Evolutionary conservation across 1,284 basidiomycete genomes (phyloP), one percentile per base, ranked within the genome.

Genomic region (Austropuccinia psidii): DNA sequence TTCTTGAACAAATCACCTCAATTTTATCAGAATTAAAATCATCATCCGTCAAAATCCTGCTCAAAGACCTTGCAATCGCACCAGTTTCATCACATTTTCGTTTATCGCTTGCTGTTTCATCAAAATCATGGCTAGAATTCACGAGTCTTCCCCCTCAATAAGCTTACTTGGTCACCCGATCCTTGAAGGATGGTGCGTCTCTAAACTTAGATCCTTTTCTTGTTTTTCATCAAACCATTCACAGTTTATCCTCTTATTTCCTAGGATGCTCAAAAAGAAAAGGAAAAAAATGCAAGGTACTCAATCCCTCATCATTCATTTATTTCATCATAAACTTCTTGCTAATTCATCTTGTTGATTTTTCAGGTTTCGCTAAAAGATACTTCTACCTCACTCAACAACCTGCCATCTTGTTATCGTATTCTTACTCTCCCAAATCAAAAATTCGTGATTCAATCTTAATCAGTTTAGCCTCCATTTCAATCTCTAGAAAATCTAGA

Each of bases 201-300:
- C n/a, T 39, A 13, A n/a, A n/a, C n/a, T 19, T 41, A 27, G 33
- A 9, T 68, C 27, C 31, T 6, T 29, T 19, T 39, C 4, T 45
- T 43, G 1, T 19, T 33, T 37, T 39, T 54, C 1, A 17, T 52
- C 29, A 19, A 19, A 31, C n/a, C 29, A 11, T 2, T n/a, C 64
- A 9, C 27, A 33, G 21, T 5, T 49, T 41, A 37, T 37, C 57
- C 19, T 37, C 19, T 19, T 11, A 21, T 58, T 29, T 39, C n/a
- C 27, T 50, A 73, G 69, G 69, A 62, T 73, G 57, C 58, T 73
- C 47, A 73, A 73, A 24, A 73, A 73, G 49, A 73, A 73, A 31
- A 43, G 69, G 45, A 73, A 73, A 35, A 73, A 73, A 33, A 73
- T 73, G 69, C 69, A 73, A 61, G 69, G 69, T 73, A 2, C 9